Conservation (phyloP, 306 rosid genomes). For the Comarum palustre region DNA sequence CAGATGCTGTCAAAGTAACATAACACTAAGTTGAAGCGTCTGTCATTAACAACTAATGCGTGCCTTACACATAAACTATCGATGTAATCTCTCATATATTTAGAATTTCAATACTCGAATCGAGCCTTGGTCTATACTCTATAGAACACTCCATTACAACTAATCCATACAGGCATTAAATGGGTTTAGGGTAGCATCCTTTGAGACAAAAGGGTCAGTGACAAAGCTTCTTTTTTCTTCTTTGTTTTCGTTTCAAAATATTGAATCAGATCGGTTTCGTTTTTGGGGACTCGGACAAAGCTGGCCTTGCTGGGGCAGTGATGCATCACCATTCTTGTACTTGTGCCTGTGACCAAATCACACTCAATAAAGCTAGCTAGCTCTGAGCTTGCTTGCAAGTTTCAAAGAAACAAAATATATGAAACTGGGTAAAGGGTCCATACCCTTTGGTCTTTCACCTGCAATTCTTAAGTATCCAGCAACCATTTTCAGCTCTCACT, state of each 20-base stretch:
- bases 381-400: not conserved
- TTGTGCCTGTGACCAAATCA: not conserved
- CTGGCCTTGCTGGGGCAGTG: conserved; percentile 7
- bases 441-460: conserved; percentile 5
- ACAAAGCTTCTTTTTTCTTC: not conserved
- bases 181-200: not conserved
- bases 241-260: not conserved
- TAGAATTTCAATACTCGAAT: not conserved
- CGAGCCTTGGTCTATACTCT: not conserved
- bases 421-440: not conserved
- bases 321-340: not conserved
- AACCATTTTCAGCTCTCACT: conserved; percentile 1
- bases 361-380: not conserved
- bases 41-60: no score
- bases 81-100: not conserved
- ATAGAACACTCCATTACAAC: not conserved
- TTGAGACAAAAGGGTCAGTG: conserved; percentile 1
- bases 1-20: no score
- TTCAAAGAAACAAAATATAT: not conserved
- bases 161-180: not conserved
- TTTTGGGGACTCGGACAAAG: not conserved
- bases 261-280: not conserved
- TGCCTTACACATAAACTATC: not conserved
- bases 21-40: no score
- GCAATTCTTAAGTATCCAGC: not conserved